Percentiles rank a stretch among this genome's conserved stretches.
phyloP scores from a whole-genome alignment of 768 basidiomycete genomes.

The Mycena haematopus region DNA sequence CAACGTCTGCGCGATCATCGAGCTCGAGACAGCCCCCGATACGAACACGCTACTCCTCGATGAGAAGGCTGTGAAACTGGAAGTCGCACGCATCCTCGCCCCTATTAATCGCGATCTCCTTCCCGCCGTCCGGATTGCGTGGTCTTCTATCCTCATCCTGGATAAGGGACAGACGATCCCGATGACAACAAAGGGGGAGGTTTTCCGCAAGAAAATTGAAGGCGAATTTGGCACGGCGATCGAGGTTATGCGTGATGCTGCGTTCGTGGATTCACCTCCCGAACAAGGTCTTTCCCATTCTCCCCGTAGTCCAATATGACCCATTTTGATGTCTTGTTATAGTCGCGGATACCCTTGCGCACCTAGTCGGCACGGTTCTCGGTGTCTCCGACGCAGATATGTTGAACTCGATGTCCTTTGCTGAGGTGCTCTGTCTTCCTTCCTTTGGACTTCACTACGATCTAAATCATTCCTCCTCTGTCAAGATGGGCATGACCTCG shows the following conservation, averaged over 20 bases:
- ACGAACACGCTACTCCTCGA: constrained; percentile 12
- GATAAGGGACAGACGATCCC: constrained; percentile 15
- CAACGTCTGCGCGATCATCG: constrained; percentile 28
- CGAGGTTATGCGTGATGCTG: constrained; percentile 16
- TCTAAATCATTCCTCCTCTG: too few relatives aligned
- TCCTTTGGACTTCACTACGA: not conserved
- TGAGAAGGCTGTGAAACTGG: not conserved
- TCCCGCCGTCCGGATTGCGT: constrained; percentile 24
- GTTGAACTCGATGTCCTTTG: constrained; percentile 21
- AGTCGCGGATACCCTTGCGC: not conserved
- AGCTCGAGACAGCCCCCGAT: too few relatives aligned
- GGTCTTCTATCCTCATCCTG: constrained; percentile 22
- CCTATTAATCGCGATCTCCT: constrained; percentile 24
- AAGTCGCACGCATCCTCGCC: constrained; percentile 15
- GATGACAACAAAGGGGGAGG: constrained; percentile 26
- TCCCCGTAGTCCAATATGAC: too few relatives aligned
- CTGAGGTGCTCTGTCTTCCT: constrained; percentile 3
- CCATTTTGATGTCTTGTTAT: too few relatives aligned
- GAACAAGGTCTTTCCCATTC: too few relatives aligned
- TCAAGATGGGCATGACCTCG: constrained; percentile 25
- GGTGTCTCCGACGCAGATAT: constrained; percentile 9
- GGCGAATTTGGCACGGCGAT: too few relatives aligned
- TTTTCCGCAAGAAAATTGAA: constrained; percentile 27
- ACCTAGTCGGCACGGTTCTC: constrained; percentile 9
- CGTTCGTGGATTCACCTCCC: too few relatives aligned